Conservation (phyloP, 75 land plant species). For the Adiantum capillusveneris region DNA sequence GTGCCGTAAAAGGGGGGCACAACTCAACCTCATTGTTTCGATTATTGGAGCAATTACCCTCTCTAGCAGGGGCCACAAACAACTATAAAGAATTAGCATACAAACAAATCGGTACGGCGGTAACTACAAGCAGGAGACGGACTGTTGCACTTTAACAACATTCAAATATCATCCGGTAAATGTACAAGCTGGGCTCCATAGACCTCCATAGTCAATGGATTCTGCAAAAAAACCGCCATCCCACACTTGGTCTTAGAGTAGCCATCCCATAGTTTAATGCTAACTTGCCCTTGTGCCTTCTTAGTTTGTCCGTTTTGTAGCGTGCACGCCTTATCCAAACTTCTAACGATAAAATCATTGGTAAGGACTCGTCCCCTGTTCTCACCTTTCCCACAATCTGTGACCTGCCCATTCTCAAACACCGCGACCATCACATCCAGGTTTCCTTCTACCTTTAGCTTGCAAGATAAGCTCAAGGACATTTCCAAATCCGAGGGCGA, state of each 20-base stretch:
- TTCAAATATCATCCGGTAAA: conserved; percentile 27
- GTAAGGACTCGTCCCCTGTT: conserved; percentile 68
- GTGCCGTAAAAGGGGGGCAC: no score
- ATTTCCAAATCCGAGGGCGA: neutral
- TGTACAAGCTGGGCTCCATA: conserved; percentile 35
- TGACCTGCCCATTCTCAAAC: conserved; percentile 72
- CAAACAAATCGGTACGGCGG: no score
- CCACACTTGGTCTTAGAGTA: conserved; percentile 57
- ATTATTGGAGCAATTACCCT: no score
- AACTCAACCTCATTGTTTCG: no score
- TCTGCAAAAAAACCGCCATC: conserved; percentile 64
- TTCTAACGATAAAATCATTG: conserved; percentile 75
- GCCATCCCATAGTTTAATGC: conserved; percentile 65
- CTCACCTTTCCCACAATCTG: conserved; percentile 60
- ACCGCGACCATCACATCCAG: conserved; percentile 75
- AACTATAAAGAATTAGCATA: no score
- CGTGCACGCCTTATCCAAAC: conserved; percentile 64
- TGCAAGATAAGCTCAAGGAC: conserved; percentile 40
- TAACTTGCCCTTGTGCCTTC: conserved; percentile 56
- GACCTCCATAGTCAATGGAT: conserved; percentile 43
- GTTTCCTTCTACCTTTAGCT: conserved; percentile 53
- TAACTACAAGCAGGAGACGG: no score
- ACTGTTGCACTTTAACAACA: no score
- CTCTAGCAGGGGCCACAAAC: no score
- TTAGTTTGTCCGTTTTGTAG: conserved; percentile 51